Base-by-base conservation (phyloP, 148 eudicot species). In the Selenicereus undatus region DNA sequence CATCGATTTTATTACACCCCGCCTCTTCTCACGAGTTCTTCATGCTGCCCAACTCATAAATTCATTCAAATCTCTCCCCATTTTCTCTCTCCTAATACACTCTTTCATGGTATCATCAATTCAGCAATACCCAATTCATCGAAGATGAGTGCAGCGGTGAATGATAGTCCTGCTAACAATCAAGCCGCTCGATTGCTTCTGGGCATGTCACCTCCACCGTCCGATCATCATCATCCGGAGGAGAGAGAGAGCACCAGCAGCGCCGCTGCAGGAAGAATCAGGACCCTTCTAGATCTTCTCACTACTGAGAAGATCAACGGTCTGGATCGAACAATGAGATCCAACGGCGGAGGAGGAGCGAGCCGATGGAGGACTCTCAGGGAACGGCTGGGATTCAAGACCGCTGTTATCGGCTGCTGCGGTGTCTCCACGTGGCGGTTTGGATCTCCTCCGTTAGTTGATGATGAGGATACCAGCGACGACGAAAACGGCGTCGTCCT, bases 281-380 rank as follows among this genome's bases (percentile, higher is more conserved):
- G 87, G 52, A 91, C 91, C 4, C 84, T 94, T 16, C 81, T 88
- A 17, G 94, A 91, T 80, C 84, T 94, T 27, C 68, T 92, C 71
- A 86, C 81, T 0, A 82, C 81, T 3, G 93, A 90, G 79, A 89
- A 85, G 80, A 89, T 92, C 92, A 88, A 90, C 95, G 90, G 90
- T 60, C 78, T 50, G 12, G 92, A 87, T 87, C 88, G 70, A 32
- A 32, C 76, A 18, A 30, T 27, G 71, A 78, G 45, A 7, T 71
- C 74, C 30, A 26, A 9, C 21, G 68, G 65, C 68, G 0, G 71
- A 21, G 22, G 65, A 4, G 26, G n/a, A 11, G 45, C 26, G 11
- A 45, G 70, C 79, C 79, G 94, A 13, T 86, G 93, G 82, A 88
- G 79, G 80, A 72, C 81, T 26, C 73, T 93, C 4, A 86, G 81